phyloP scores from a whole-genome alignment of 2,329 filamentous ascomycete species.

The Trichoderma oligosporum region DNA sequence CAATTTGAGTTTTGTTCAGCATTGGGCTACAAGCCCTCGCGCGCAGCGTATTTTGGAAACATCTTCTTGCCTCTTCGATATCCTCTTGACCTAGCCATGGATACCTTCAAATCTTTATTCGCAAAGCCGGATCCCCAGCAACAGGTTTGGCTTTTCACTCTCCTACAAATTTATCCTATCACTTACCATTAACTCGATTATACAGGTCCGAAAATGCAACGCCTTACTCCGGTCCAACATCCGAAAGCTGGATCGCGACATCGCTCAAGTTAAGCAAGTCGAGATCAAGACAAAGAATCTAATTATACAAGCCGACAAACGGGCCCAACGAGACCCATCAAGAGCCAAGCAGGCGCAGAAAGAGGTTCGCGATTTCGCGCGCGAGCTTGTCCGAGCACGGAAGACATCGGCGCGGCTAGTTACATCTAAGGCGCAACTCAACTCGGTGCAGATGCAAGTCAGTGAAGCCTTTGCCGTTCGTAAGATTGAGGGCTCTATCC shows the following conservation, averaged over 20 bases:
- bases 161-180: background rate
- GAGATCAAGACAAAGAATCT: conserved; percentile 81
- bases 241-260: conserved; percentile 92
- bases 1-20: background rate
- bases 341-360: conserved; percentile 73
- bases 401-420: conserved; percentile 70
- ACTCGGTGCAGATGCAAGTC: conserved; percentile 94
- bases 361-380: conserved; percentile 84
- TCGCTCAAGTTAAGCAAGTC: conserved; percentile 69
- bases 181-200: background rate
- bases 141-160: conserved; percentile 59
- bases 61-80: background rate
- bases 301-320: conserved; percentile 77
- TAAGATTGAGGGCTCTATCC: conserved; percentile 92
- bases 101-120: conserved; percentile 80
- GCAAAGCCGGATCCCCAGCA: conserved; percentile 89
- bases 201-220: conserved; percentile 92
- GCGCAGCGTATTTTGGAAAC: background rate
- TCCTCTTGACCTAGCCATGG: conserved; percentile 57
- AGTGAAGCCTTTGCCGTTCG: conserved; percentile 92
- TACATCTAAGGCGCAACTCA: conserved; percentile 87
- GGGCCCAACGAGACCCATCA: conserved; percentile 74
- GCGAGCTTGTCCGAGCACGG: conserved; percentile 79
- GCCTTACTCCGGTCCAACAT: conserved; percentile 82
- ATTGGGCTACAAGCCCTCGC: conserved; percentile 1